These are phyloP conservation scores for Obba rivulosa DNA, from an alignment of 768 basidiomycete genomes.

Conservation along the genomic window DNA sequence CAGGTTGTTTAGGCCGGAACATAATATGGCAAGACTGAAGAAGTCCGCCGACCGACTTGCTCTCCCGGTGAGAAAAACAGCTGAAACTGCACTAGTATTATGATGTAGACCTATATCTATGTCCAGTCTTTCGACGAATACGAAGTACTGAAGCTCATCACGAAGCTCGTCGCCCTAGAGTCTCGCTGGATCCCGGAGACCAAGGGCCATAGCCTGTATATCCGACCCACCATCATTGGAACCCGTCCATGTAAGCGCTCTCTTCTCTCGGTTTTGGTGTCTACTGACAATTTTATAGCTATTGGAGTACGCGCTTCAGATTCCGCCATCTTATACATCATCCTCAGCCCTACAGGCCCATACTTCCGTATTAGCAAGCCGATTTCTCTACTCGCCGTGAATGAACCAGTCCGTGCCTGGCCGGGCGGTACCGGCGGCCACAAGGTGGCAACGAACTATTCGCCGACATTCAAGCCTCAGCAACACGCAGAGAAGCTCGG, in stretches of 20 bases:
- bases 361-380: constrained; percentile 46
- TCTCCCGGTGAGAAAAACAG: constrained; percentile 47
- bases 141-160: constrained; percentile 46
- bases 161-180: constrained; percentile 66
- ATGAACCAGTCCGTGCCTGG: constrained; percentile 45
- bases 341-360: constrained; percentile 60
- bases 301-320: constrained; percentile 72
- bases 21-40: constrained; percentile 80
- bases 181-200: constrained; percentile 78
- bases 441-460: constrained; percentile 45
- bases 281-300: constrained; percentile 9
- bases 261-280: not conserved
- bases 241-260: constrained; percentile 31
- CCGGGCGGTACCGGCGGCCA: constrained; percentile 54
- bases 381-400: constrained; percentile 43
- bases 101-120: constrained; percentile 11
- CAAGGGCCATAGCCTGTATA: constrained; percentile 77
- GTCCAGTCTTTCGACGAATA: constrained; percentile 39
- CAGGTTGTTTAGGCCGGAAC: constrained; percentile 75
- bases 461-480: constrained; percentile 39
- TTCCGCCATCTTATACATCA: constrained; percentile 81
- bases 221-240: constrained; percentile 72
- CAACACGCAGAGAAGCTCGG: constrained; percentile 42
- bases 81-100: too few relatives aligned
- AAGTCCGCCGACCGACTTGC: constrained; percentile 67